Percentiles rank a stretch among this genome's conserved stretches.
Evolutionary conservation across 2,329 filamentous ascomycete species (phyloP).

Genomic region (Verticillium nubilum): DNA sequence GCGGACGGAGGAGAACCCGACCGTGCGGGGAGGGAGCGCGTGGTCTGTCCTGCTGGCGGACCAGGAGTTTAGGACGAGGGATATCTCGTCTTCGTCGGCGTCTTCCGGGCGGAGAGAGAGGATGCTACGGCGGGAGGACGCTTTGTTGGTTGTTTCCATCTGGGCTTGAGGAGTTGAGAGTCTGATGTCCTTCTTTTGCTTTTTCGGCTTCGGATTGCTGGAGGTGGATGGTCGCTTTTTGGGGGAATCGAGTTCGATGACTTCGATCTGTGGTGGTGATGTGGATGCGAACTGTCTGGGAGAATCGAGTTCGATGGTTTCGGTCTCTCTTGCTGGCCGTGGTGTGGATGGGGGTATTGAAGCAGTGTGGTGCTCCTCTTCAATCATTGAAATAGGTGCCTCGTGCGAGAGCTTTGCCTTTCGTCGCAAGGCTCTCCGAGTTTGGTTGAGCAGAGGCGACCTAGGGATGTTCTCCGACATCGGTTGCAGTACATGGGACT

Average conservation of each 20-base stretch:
- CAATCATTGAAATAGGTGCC: neutral
- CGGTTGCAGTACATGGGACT: neutral
- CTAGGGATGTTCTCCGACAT: neutral
- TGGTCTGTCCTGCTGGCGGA: neutral
- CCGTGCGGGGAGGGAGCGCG: neutral
- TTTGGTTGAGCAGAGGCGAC: neutral
- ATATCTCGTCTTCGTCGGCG: constrained; percentile 28
- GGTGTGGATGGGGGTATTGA: neutral
- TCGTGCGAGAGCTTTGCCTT: neutral
- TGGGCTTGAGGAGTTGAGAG: constrained; percentile 18
- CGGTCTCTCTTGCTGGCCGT: too few species aligned
- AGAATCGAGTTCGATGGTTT: too few species aligned
- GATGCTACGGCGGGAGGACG: constrained; percentile 29
- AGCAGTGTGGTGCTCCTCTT: neutral
- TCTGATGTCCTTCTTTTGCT: neutral
- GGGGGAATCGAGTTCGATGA: neutral
- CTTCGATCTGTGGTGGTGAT: neutral
- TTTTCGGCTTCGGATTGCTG: neutral
- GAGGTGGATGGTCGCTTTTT: neutral
- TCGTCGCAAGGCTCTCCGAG: neutral
- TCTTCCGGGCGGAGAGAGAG: constrained; percentile 36
- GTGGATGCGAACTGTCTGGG: neutral
- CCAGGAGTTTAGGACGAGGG: constrained; percentile 20
- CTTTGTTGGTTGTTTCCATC: neutral
- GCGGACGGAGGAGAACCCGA: neutral